Evolutionary conservation across 805 yeast genomes (phyloP), one percentile per base, ranked within the genome.

Genomic region (Tetrapisispora pingtungensis): DNA sequence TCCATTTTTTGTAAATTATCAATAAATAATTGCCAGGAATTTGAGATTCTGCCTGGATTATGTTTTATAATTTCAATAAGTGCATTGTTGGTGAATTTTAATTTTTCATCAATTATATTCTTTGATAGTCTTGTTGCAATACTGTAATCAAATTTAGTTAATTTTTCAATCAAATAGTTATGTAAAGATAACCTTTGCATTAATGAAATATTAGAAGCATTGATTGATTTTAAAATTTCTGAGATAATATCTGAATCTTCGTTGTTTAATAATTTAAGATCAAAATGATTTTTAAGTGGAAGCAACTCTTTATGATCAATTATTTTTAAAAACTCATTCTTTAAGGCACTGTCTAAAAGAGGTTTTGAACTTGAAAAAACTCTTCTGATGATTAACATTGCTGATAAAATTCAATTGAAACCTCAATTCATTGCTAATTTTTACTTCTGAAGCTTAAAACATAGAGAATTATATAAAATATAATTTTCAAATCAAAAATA

Each of bases 41-140:
- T 58, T 41, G 62, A 61, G 1, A 71, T 80, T 45, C 82, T 61
- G 12, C 80, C 81, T 3, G 80, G 79, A 49, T 77, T 77, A 34
- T 63, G 48, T 28, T 56, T 55, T 6, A 75, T 61, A 22, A 75
- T 58, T 44, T 64, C 58, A 3, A 49, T 42, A 3, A 67, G 34
- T 1, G 70, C 57, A 2, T 50, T 48, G 10, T 43, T 19, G 2
- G 58, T 51, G 14, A 64, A 30, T 6, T 42, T 33, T 10, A 54
- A 51, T 1, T 58, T 55, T 7, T 59, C 33, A 22, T 51, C 53
- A 5, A 45, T 22, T 33, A 67, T 46, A 15, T 57, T 52, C 42
- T 57, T 54, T 8, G 58, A 50, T 49, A 61, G 65, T 6, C 55
- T 44, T 14, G 62, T 57, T 14, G 63, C 62, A 32, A 65, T 49